Conservation (phyloP, 371 early-diverging fungal species). For the Basidiobolus heterosporus region DNA sequence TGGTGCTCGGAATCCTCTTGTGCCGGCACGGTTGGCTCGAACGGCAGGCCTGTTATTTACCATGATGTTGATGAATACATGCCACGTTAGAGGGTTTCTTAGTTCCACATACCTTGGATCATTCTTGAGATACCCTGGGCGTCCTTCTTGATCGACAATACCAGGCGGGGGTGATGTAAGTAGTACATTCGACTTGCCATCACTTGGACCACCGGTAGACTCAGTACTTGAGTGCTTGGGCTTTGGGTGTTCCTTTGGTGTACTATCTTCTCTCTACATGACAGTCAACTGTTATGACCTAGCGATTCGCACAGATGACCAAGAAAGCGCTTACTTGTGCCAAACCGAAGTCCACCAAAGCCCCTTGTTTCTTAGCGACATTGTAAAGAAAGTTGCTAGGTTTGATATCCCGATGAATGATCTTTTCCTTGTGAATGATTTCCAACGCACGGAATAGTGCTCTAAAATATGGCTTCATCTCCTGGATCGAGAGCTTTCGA, state of each 20-base stretch:
- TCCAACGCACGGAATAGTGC: slow-evolving; percentile 56
- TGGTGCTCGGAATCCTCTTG: slow-evolving; percentile 94
- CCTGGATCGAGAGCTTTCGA: slow-evolving; percentile 32
- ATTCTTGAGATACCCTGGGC: slow-evolving; percentile 10
- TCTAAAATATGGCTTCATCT: slow-evolving; percentile 69
- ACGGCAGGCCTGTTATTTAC: slow-evolving; percentile 33
- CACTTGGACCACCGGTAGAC: not conserved
- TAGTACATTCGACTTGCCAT: not conserved
- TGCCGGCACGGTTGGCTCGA: slow-evolving; percentile 91
- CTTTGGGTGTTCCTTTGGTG: not conserved
- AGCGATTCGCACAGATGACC: not conserved
- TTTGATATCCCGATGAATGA: slow-evolving; percentile 92
- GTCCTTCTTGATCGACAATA: slow-evolving; percentile 1
- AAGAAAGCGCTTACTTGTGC: slow-evolving; percentile 42
- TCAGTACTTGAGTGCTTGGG: not conserved
- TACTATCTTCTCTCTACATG: not conserved
- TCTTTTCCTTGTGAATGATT: slow-evolving; percentile 47
- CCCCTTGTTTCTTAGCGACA: slow-evolving; percentile 43
- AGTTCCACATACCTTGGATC: slow-evolving; percentile 18
- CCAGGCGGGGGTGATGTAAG: not conserved
- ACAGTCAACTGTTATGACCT: too few relatives aligned
- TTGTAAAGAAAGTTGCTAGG: slow-evolving; percentile 93
- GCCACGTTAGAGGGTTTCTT: slow-evolving; percentile 9
- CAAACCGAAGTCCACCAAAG: slow-evolving; percentile 96
- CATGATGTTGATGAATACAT: not conserved